phyloP scores from a whole-genome alignment of 1,139 yeast genomes.

The Zygoascus meyerae region DNA sequence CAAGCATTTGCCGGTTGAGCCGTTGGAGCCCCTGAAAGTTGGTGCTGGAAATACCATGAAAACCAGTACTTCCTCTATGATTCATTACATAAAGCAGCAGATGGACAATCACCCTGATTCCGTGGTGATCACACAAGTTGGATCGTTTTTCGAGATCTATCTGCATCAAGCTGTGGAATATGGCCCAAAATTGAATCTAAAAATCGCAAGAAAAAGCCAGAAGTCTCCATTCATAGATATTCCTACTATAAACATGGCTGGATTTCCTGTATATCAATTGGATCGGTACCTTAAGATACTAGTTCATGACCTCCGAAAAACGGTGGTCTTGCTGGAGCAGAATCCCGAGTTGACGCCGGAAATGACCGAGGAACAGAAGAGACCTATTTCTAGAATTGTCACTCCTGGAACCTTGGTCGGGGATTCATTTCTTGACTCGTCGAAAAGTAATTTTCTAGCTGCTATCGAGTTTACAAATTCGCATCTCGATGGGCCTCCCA shows the following conservation, averaged over 20 bases:
- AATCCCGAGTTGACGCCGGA: slow-evolving; percentile 19
- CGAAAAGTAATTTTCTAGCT: slow-evolving; percentile 63
- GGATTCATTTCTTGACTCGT: slow-evolving; percentile 72
- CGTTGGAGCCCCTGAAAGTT: background rate
- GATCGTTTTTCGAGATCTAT: slow-evolving; percentile 80
- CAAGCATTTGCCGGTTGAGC: background rate
- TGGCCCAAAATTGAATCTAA: slow-evolving; percentile 66
- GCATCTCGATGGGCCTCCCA: slow-evolving; percentile 24
- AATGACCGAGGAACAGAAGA: slow-evolving; percentile 21
- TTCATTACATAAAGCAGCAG: slow-evolving; percentile 32
- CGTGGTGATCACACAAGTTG: slow-evolving; percentile 82
- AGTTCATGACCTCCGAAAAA: slow-evolving; percentile 60
- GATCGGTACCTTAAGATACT: slow-evolving; percentile 68
- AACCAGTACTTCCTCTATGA: slow-evolving; percentile 11
- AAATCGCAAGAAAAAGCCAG: slow-evolving; percentile 40
- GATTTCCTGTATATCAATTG: slow-evolving; percentile 72
- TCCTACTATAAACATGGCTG: slow-evolving; percentile 73
- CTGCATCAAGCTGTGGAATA: slow-evolving; percentile 77
- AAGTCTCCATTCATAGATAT: slow-evolving; percentile 32
- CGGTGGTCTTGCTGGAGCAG: slow-evolving; percentile 82
- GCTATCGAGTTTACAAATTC: slow-evolving; percentile 39
- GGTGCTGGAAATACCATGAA: background rate
- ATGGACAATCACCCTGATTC: slow-evolving; percentile 56
- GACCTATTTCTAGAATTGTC: slow-evolving; percentile 73
- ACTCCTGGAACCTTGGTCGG: slow-evolving; percentile 93